Evolutionary conservation across 2,329 filamentous ascomycete species (phyloP).

Genomic region (Botrytis aclada): DNA sequence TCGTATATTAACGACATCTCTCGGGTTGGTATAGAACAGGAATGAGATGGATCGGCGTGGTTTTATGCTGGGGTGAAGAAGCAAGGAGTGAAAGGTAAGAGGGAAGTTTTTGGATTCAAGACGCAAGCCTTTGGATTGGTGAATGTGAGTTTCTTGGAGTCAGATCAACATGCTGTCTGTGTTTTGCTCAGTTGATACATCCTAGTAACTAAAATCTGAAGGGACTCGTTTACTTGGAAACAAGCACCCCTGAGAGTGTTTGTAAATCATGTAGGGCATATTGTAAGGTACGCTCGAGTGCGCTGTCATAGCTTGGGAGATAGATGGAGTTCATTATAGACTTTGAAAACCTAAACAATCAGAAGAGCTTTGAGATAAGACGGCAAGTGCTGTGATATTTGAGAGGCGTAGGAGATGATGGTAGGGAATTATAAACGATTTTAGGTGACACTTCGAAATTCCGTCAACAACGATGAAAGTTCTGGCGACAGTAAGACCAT

Average conservation of each 20-base stretch:
- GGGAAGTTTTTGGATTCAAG: too few relatives aligned
- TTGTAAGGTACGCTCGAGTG: background rate
- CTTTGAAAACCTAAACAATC: background rate
- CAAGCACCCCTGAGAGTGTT: too few relatives aligned
- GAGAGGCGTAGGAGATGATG: background rate
- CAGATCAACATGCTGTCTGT: background rate
- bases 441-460: fast-evolving
- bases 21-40: background rate
- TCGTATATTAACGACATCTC: fast-evolving
- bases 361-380: too few relatives aligned
- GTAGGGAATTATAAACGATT: background rate
- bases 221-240: background rate
- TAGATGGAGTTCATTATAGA: background rate
- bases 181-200: background rate
- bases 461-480: background rate
- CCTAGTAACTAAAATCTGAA: background rate
- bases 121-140: too few relatives aligned
- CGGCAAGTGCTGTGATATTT: background rate
- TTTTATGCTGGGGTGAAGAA: background rate
- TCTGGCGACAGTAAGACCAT: background rate
- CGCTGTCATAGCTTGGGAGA: too few relatives aligned
- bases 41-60: background rate
- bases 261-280: background rate
- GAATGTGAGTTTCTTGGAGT: background rate
- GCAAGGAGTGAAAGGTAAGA: background rate